A percentile compares a stretch with the other conserved stretches of the same genome.
Evolutionary conservation across 768 basidiomycete species (phyloP).

Genomic region (Paxillus involutus): DNA sequence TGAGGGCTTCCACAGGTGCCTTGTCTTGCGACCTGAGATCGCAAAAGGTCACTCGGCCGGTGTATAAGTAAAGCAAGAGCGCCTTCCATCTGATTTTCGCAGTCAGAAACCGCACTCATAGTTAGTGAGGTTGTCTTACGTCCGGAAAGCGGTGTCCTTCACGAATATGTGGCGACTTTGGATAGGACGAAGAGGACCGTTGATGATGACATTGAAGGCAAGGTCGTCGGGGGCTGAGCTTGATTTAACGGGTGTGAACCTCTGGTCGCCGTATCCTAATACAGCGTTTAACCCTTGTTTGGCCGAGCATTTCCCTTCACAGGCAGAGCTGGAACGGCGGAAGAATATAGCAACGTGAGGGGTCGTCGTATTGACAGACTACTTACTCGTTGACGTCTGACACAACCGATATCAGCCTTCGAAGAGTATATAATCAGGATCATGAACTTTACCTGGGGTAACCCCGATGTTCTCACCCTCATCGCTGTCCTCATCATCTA

Average conservation of each 20-base stretch:
- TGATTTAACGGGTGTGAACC: neutral
- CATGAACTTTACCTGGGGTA: neutral
- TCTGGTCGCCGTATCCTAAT: too few relatives aligned
- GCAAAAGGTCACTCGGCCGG: slow-evolving; percentile 28
- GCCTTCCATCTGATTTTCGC: slow-evolving; percentile 9
- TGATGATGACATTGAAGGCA: neutral
- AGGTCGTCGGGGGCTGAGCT: neutral
- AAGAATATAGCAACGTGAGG: too few relatives aligned
- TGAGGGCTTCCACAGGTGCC: neutral
- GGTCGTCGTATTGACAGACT: too few relatives aligned
- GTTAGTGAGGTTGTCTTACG: slow-evolving; percentile 12
- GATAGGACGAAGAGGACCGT: neutral
- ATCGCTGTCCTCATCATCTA: slow-evolving; percentile 20
- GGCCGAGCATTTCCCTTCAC: too few relatives aligned
- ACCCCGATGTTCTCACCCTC: neutral
- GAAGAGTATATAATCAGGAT: too few relatives aligned
- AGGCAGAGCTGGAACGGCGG: too few relatives aligned
- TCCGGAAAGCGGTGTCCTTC: slow-evolving; percentile 29
- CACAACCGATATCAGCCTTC: too few relatives aligned
- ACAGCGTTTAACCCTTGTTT: too few relatives aligned
- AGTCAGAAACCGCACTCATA: too few relatives aligned
- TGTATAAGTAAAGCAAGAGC: slow-evolving; percentile 35
- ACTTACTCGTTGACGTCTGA: too few relatives aligned
- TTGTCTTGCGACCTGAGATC: slow-evolving; percentile 17
- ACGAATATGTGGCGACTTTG: slow-evolving; percentile 25